phyloP scores from a whole-genome alignment of 2,329 filamentous ascomycete genomes.

The Teratosphaeria pseudoeucalypti region DNA sequence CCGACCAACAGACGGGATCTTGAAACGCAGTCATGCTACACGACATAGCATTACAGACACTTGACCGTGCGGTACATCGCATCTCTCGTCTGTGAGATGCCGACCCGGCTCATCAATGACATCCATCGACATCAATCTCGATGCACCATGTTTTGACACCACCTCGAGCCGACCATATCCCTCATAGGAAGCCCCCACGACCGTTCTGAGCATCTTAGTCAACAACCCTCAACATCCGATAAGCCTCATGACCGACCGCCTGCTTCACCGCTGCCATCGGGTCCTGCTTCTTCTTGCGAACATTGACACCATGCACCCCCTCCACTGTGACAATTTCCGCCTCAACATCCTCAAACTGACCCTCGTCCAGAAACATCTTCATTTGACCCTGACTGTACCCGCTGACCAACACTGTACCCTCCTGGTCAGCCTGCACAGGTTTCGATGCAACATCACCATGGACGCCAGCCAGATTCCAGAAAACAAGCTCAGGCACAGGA shows the following conservation, averaged over 20 bases:
- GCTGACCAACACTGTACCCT: constrained; percentile 41
- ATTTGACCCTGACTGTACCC: constrained; percentile 50
- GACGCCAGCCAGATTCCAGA: too few species aligned
- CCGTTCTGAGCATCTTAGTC: constrained; percentile 31
- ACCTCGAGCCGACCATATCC: too few species aligned
- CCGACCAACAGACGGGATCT: too few species aligned
- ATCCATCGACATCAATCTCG: too few species aligned
- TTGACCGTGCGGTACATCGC: too few species aligned
- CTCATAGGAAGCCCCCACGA: background rate
- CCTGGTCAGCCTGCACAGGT: constrained; percentile 37
- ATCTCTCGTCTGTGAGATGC: too few species aligned
- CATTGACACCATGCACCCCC: constrained; percentile 15
- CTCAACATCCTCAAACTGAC: constrained; percentile 32
- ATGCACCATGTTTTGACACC: too few species aligned
- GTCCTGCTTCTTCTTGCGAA: constrained; percentile 30
- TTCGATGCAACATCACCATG: constrained; percentile 31
- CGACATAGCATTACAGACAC: too few species aligned
- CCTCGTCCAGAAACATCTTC: constrained; percentile 46
- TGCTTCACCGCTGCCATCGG: constrained; percentile 38
- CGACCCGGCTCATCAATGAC: too few species aligned
- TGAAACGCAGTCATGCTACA: too few species aligned
- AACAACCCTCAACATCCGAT: constrained; percentile 45
- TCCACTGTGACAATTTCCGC: constrained; percentile 12
- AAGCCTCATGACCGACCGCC: constrained; percentile 44
- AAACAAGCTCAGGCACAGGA: too few species aligned